phyloP scores from a whole-genome alignment of 495 filamentous ascomycete genomes.

The Tuber melanosporum region DNA sequence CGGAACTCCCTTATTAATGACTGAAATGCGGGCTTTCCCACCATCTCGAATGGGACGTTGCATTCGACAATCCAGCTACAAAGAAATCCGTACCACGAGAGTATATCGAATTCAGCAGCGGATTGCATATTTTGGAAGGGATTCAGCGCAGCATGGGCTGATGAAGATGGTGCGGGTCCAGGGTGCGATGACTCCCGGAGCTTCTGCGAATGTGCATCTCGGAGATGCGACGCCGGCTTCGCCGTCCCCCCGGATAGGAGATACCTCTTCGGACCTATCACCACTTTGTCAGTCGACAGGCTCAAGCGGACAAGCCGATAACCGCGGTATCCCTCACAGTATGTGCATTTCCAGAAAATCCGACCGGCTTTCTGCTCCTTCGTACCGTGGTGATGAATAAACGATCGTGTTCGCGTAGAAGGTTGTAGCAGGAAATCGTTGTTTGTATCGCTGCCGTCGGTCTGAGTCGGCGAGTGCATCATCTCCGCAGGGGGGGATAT shows the following conservation, averaged over 20 bases:
- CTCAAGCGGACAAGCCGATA: neutral
- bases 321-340: neutral
- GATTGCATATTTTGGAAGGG: neutral
- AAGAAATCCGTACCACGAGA: slow-evolving; percentile 2
- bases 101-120: neutral
- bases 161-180: neutral
- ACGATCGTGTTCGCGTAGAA: neutral
- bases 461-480: neutral
- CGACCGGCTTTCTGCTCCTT: neutral
- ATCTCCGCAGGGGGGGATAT: neutral
- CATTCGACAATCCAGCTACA: slow-evolving; percentile 3
- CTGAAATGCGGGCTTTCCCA: slow-evolving; percentile 1
- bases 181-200: neutral
- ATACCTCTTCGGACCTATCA: slow-evolving; percentile 2
- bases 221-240: neutral
- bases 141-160: neutral
- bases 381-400: neutral
- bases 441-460: neutral
- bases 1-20: neutral
- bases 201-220: neutral
- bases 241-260: neutral
- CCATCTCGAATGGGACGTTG: slow-evolving; percentile 1
- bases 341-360: neutral
- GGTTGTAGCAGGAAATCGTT: neutral
- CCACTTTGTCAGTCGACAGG: neutral